Conservation (phyloP, 2,329 filamentous ascomycete genomes). For the Botrytis deweyae region DNA sequence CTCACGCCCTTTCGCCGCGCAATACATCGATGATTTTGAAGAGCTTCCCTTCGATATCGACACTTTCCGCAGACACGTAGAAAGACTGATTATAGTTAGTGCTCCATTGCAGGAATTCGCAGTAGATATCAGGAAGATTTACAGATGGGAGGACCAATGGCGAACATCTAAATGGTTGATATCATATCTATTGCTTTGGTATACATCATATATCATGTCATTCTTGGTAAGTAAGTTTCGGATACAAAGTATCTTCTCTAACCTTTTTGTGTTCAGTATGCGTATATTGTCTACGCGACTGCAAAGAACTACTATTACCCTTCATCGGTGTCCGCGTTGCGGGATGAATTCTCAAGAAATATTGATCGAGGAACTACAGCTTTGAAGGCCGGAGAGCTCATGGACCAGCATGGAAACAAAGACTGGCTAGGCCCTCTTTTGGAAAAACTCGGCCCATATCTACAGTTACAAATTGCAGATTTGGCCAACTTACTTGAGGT, state of each 20-base stretch:
- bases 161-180: conserved; percentile 38
- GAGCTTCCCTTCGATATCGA: conserved; percentile 32
- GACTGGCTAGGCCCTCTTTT: conserved; percentile 38
- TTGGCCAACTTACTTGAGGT: conserved; percentile 41
- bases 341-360: conserved; percentile 36
- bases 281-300: conserved; percentile 28
- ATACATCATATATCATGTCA: conserved; percentile 31
- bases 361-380: conserved; percentile 39
- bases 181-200: conserved; percentile 30
- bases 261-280: conserved; percentile 22
- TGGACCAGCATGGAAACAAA: conserved; percentile 41
- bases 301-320: conserved; percentile 30
- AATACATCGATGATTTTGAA: conserved; percentile 40
- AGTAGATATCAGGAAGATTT: conserved; percentile 40
- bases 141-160: conserved; percentile 40
- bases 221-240: conserved; percentile 27
- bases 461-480: conserved; percentile 41
- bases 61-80: conserved; percentile 37
- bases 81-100: conserved; percentile 42
- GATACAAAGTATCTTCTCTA: background rate
- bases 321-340: conserved; percentile 24
- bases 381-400: conserved; percentile 39
- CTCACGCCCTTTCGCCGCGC: conserved; percentile 40
- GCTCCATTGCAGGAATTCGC: conserved; percentile 41
- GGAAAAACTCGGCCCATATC: conserved; percentile 37